Evolutionary conservation across 108 stramenopile species (phyloP).

Genomic region (Aurantiochytrium sp.): DNA sequence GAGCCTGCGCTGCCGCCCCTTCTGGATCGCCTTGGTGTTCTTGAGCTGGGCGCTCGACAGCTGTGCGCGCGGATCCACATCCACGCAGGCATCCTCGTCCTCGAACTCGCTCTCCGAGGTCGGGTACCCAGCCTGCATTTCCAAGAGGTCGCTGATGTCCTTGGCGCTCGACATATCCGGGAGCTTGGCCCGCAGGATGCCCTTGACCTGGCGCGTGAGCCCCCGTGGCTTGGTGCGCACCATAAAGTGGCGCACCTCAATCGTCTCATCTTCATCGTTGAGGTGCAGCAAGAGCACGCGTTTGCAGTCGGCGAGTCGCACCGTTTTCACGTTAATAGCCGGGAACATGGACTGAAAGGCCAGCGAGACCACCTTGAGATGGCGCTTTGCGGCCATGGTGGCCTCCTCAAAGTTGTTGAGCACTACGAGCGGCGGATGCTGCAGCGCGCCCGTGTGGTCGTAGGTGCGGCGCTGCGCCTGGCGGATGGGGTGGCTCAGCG

Average conservation of each 20-base stretch:
- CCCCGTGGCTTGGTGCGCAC: slow-evolving; percentile 92
- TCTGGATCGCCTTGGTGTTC: slow-evolving; percentile 36
- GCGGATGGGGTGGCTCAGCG: slow-evolving; percentile 71
- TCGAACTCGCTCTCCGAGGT: slow-evolving; percentile 49
- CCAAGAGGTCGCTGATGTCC: slow-evolving; percentile 92
- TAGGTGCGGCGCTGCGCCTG: slow-evolving; percentile 78
- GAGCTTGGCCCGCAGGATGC: slow-evolving; percentile 80
- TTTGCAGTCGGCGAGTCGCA: slow-evolving; percentile 83
- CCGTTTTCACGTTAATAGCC: slow-evolving; percentile 87
- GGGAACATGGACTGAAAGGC: slow-evolving; percentile 99
- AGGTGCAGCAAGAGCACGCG: slow-evolving; percentile 86
- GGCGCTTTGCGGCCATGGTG: slow-evolving; percentile 46
- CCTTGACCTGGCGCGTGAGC: slow-evolving; percentile 78
- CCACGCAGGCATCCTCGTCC: neutral
- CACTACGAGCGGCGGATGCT: slow-evolving; percentile 83
- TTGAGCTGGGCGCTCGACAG: slow-evolving; percentile 71
- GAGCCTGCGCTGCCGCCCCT: neutral
- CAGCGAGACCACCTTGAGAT: slow-evolving; percentile 90
- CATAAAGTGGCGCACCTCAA: slow-evolving; percentile 92
- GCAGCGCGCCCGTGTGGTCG: slow-evolving; percentile 62
- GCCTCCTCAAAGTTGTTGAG: slow-evolving; percentile 96
- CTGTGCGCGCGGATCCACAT: slow-evolving; percentile 43
- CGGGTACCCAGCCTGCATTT: neutral
- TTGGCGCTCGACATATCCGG: slow-evolving; percentile 80
- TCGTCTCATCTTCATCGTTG: slow-evolving; percentile 63